These are phyloP conservation scores for Elaphomyces granulatus DNA, from an alignment of 495 filamentous ascomycete species.

Conservation along the genomic window DNA sequence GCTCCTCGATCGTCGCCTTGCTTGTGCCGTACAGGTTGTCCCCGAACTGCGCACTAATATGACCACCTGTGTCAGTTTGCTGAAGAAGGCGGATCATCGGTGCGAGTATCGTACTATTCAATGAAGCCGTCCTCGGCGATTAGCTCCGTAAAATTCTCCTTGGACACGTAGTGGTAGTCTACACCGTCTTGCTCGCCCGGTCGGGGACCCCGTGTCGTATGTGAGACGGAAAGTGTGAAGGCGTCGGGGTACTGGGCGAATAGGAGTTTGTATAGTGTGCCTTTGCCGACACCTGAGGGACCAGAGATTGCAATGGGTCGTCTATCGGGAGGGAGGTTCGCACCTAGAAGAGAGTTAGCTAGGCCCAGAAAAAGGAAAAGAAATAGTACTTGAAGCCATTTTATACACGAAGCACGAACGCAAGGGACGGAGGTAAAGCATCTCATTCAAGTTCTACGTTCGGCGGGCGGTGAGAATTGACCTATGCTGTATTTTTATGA, in stretches of 20 bases:
- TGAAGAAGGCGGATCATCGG: not conserved
- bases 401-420: too few relatives aligned
- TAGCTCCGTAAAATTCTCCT: slow-evolving; percentile 53
- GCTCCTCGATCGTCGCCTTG: slow-evolving; percentile 57
- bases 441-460: too few relatives aligned
- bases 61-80: too few relatives aligned
- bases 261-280: slow-evolving; percentile 66
- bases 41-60: slow-evolving; percentile 52
- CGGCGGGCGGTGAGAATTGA: too few relatives aligned
- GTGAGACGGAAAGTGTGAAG: slow-evolving; percentile 73
- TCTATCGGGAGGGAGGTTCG: too few relatives aligned
- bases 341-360: too few relatives aligned
- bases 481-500: too few relatives aligned
- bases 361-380: slow-evolving; percentile 2
- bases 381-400: slow-evolving; percentile 26
- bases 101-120: slow-evolving; percentile 38
- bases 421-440: too few relatives aligned
- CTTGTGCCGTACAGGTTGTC: slow-evolving; percentile 81
- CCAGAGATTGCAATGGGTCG: slow-evolving; percentile 77
- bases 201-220: slow-evolving; percentile 72
- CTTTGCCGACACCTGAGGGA: slow-evolving; percentile 77
- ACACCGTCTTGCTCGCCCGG: slow-evolving; percentile 58
- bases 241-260: slow-evolving; percentile 51
- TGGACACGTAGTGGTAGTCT: slow-evolving; percentile 69
- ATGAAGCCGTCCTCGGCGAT: slow-evolving; percentile 63